These are phyloP conservation scores for Trichoderma harzianum DNA, from an alignment of 2,329 filamentous ascomycete species.

Conservation along the genomic window DNA sequence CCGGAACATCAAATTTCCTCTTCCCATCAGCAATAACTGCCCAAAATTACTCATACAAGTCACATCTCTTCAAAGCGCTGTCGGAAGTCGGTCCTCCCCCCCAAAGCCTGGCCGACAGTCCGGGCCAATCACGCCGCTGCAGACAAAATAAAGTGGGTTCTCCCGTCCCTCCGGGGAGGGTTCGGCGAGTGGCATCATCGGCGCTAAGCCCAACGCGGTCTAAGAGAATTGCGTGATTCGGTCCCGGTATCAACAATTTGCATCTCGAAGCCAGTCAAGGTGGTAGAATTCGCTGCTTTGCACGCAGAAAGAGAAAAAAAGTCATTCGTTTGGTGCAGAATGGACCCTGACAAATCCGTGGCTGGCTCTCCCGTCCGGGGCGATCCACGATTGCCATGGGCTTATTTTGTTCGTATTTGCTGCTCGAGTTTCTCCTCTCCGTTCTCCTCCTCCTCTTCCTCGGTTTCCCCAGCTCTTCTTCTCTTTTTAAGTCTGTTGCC, in stretches of 20 bases:
- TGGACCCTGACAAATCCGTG: conserved; percentile 27
- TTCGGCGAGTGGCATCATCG: conserved; percentile 27
- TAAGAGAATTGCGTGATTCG: conserved; percentile 41
- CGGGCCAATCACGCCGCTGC: conserved; percentile 10
- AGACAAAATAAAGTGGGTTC: conserved; percentile 38
- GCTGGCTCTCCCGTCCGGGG: conserved; percentile 25
- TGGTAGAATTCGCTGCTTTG: conserved; percentile 14
- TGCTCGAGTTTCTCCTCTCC: conserved; percentile 13
- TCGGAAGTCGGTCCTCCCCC: conserved; percentile 19
- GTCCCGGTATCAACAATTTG: conserved; percentile 37
- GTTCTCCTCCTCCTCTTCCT: conserved; percentile 15
- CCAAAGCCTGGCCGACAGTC: conserved; percentile 12
- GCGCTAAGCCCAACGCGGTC: conserved; percentile 31
- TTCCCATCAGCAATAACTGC: background rate
- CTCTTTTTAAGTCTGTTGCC: background rate
- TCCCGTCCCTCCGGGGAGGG: conserved; percentile 18
- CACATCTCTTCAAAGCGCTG: background rate
- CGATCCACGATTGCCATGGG: conserved; percentile 7
- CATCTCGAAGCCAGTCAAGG: conserved; percentile 13
- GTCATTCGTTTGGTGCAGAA: conserved; percentile 17
- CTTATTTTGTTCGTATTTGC: conserved; percentile 8
- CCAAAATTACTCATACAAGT: background rate
- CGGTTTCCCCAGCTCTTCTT: background rate
- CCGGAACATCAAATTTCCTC: too few species aligned
- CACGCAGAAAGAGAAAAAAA: background rate